phyloP scores from a whole-genome alignment of 129 eudicot species.

The Lactuca sativa region DNA sequence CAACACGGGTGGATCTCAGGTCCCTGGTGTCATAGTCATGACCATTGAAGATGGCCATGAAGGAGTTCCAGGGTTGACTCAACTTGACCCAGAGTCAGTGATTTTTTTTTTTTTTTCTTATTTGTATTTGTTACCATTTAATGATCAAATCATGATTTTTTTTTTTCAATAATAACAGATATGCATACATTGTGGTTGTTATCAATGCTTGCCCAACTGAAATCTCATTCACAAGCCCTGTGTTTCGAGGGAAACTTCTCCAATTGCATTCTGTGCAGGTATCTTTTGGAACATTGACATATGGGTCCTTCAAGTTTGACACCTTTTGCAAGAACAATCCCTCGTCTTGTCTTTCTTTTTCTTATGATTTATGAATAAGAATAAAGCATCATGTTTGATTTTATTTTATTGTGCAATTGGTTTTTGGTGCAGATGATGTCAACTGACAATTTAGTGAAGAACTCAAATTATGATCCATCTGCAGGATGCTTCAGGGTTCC shows the following conservation, averaged over 20 bases:
- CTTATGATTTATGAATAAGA: not conserved
- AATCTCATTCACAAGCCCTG: conserved; percentile 50
- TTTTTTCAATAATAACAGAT: conserved; percentile 40
- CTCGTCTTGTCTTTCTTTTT: not conserved
- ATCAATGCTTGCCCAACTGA: conserved; percentile 71
- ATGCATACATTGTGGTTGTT: conserved; percentile 63
- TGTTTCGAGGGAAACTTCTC: conserved; percentile 45
- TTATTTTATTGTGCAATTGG: not conserved
- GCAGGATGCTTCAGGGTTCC: conserved; percentile 73
- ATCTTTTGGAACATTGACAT: conserved; percentile 4
- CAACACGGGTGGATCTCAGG: conserved; percentile 67
- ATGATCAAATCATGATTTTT: conserved; percentile 9
- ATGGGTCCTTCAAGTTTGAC: not conserved
- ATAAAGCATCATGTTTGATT: conserved; percentile 10
- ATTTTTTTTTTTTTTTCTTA: not conserved
- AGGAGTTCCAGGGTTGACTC: conserved; percentile 66
- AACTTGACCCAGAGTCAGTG: conserved; percentile 74
- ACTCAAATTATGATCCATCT: conserved; percentile 58
- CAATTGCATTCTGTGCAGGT: conserved; percentile 87
- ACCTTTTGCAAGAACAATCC: not conserved
- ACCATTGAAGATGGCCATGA: conserved; percentile 86
- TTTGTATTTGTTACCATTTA: not conserved
- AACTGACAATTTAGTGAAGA: conserved; percentile 60
- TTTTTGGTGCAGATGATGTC: conserved; percentile 59
- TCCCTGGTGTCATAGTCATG: conserved; percentile 93